Conservation (phyloP, 345 rosid genomes). For the Corymbia maculata region DNA sequence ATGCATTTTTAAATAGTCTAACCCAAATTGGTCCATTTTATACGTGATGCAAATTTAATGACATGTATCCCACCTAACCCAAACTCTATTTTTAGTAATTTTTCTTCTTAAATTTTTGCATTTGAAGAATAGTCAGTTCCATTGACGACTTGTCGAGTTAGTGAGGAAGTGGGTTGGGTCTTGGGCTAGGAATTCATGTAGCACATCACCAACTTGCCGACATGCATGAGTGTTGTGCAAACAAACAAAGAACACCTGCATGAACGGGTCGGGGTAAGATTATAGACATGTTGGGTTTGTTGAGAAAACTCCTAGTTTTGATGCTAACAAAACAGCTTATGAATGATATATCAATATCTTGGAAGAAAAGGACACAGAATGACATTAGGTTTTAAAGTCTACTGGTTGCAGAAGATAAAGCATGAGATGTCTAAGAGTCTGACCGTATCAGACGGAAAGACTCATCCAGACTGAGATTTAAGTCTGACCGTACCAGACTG, state of each 20-base stretch:
- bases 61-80: fast-evolving
- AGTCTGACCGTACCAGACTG: too few species aligned
- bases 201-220: neutral
- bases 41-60: fast-evolving
- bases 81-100: neutral
- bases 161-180: neutral
- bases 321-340: too few species aligned
- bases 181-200: neutral
- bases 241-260: neutral
- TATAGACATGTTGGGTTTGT: neutral
- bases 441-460: too few species aligned
- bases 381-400: too few species aligned
- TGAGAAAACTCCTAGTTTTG: too few species aligned
- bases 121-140: neutral
- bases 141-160: fast-evolving
- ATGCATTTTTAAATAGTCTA: too few species aligned
- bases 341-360: too few species aligned
- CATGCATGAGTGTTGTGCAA: fast-evolving
- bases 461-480: too few species aligned
- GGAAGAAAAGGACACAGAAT: too few species aligned
- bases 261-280: neutral
- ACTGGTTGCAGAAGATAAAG: too few species aligned
- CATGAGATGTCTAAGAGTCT: too few species aligned
- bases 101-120: neutral
- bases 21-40: neutral